Conservation (phyloP, 495 filamentous ascomycete species). For the Echria macrotheca region DNA sequence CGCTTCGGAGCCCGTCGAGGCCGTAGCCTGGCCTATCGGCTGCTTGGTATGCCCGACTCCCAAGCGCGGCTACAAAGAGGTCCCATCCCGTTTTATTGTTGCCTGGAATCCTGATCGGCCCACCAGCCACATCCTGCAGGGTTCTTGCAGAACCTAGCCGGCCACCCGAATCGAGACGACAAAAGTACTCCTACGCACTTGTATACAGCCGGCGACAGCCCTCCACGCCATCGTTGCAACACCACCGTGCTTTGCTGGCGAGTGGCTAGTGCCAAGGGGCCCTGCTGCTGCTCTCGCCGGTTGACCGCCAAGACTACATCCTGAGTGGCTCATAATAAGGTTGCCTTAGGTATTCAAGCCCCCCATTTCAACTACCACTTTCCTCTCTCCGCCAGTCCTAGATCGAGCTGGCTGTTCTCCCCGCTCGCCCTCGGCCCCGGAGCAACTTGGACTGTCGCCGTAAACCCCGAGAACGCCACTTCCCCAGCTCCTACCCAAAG, state of each 20-base stretch:
- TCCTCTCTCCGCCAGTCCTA: not conserved
- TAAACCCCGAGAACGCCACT: too few relatives aligned
- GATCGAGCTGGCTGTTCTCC: not conserved
- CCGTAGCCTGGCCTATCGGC: constrained; percentile 6
- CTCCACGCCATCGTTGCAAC: not conserved
- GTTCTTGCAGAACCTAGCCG: not conserved
- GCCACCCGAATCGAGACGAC: not conserved
- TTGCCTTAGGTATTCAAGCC: not conserved
- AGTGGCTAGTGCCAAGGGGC: too few relatives aligned
- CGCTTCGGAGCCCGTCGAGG: too few relatives aligned
- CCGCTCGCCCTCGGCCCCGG: not conserved
- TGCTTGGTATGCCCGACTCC: not conserved
- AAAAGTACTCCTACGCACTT: constrained; percentile 6
- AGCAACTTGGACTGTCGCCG: too few relatives aligned
- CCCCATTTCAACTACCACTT: constrained; percentile 3
- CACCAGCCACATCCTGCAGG: constrained; percentile 2
- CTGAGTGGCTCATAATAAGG: too few relatives aligned
- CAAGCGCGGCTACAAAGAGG: not conserved
- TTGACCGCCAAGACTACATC: too few relatives aligned
- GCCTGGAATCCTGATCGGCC: constrained; percentile 9
- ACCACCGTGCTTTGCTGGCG: too few relatives aligned
- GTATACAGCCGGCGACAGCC: not conserved
- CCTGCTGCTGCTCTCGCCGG: too few relatives aligned
- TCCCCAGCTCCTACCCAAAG: too few relatives aligned
- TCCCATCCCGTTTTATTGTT: not conserved